Evolutionary conservation across 306 rosid genomes (phyloP).

Genomic region (Arachis hypogaea): DNA sequence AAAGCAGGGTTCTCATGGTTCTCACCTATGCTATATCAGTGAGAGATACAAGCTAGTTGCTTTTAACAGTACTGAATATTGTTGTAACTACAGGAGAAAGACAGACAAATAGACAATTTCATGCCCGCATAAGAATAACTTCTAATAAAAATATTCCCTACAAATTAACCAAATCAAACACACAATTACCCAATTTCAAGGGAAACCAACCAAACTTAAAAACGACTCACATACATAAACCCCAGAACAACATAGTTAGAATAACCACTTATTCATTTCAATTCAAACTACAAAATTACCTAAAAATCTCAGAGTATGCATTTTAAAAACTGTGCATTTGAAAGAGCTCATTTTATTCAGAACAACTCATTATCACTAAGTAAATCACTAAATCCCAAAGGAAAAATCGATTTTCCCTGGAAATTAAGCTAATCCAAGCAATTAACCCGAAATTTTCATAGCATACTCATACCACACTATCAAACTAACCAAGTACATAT

Average conservation of each 20-base stretch:
- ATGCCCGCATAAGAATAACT: not conserved
- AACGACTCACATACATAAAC: not conserved
- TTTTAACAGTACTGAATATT: slow-evolving; percentile 9
- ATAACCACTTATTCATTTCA: slow-evolving; percentile 10
- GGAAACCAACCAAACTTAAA: not conserved
- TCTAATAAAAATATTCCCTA: not conserved
- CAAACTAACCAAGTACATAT: not conserved
- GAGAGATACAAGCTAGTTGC: not conserved
- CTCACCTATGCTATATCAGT: not conserved
- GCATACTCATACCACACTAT: not conserved
- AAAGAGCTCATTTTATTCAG: not conserved
- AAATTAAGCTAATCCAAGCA: not conserved
- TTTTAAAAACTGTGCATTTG: not conserved
- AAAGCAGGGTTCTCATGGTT: not conserved
- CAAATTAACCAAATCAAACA: not conserved
- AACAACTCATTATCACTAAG: not conserved
- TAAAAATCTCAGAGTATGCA: not conserved
- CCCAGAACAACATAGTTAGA: slow-evolving; percentile 26
- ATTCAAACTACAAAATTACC: not conserved
- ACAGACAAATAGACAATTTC: slow-evolving; percentile 11
- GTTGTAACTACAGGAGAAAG: not conserved
- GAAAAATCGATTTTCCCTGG: not conserved
- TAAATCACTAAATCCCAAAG: not conserved
- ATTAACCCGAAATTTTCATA: not conserved
- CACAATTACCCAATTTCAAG: not conserved